Evolutionary conservation across 129 eudicot species (phyloP).

Genomic region (Lactuca saligna): DNA sequence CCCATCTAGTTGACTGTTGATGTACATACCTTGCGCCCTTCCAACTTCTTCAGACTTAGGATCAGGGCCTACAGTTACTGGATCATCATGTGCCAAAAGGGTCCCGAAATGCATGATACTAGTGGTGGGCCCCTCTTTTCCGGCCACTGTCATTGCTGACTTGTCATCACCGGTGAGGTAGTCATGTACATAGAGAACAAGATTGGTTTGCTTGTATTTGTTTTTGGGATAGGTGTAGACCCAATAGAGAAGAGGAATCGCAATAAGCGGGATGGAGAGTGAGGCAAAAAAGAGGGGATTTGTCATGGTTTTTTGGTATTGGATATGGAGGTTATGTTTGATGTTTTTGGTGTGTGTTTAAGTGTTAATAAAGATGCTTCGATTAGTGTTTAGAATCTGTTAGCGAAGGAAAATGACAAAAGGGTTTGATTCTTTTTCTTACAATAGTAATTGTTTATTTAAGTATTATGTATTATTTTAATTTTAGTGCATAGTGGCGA

Average conservation of each 20-base stretch:
- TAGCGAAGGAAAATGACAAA: slow-evolving; percentile 15
- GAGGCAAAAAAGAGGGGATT: slow-evolving; percentile 38
- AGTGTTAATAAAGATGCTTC: slow-evolving; percentile 6
- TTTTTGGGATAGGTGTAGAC: slow-evolving; percentile 26
- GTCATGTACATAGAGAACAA: slow-evolving; percentile 56
- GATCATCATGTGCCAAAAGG: slow-evolving; percentile 43
- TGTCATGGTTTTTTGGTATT: slow-evolving; percentile 30
- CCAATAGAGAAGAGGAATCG: slow-evolving; percentile 51
- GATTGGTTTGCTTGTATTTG: slow-evolving; percentile 44
- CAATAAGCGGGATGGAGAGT: slow-evolving; percentile 42
- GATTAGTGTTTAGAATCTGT: slow-evolving; percentile 4
- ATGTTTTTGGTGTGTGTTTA: slow-evolving; percentile 1
- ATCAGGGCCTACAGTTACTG: slow-evolving; percentile 43
- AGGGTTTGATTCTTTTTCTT: background rate
- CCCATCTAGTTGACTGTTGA: slow-evolving; percentile 58
- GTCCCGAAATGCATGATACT: slow-evolving; percentile 54
- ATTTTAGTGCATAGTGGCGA: background rate
- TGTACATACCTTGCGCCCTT: slow-evolving; percentile 60
- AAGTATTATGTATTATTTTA: background rate
- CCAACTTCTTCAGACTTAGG: slow-evolving; percentile 46
- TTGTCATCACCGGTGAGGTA: slow-evolving; percentile 42
- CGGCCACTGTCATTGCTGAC: slow-evolving; percentile 49
- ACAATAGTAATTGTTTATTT: background rate
- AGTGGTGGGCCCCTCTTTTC: slow-evolving; percentile 46
- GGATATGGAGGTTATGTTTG: background rate